A percentile compares a stretch with the other conserved stretches of the same genome.
These are phyloP conservation scores for Zopfochytrium polystomum DNA, from an alignment of 371 early-diverging fungal species.

Conservation along the genomic window DNA sequence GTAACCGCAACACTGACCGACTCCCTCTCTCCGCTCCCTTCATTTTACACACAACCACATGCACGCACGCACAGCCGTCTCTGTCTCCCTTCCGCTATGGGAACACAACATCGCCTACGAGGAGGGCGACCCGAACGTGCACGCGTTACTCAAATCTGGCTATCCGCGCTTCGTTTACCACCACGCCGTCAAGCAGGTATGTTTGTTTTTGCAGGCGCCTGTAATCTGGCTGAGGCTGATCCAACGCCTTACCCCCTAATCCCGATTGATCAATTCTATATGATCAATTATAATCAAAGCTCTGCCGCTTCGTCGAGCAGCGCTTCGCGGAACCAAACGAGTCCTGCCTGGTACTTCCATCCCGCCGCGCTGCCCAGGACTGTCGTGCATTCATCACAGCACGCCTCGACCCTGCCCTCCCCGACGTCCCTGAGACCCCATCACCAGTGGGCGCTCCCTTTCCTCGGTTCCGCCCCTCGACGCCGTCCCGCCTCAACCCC, in stretches of 20 bases:
- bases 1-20: neutral
- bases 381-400: constrained; percentile 35
- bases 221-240: neutral
- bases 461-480: too few relatives aligned
- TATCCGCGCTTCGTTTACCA: constrained; percentile 92
- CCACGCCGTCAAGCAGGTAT: constrained; percentile 67
- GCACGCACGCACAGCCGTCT: constrained; percentile 60
- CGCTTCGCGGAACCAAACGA: constrained; percentile 68
- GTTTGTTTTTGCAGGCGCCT: constrained; percentile 9
- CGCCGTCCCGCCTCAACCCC: too few relatives aligned
- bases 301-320: constrained; percentile 52
- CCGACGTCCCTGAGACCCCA: too few relatives aligned
- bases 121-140: constrained; percentile 74
- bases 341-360: constrained; percentile 71
- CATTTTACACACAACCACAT: neutral
- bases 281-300: constrained; percentile 15
- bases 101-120: constrained; percentile 88
- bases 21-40: neutral
- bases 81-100: constrained; percentile 91
- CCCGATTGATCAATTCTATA: neutral
- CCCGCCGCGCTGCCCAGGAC: constrained; percentile 61
- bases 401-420: constrained; percentile 4
- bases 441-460: too few relatives aligned
- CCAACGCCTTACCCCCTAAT: neutral
- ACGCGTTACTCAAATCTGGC: constrained; percentile 51